Percentiles rank a stretch among this genome's conserved stretches.
These are phyloP conservation scores for Vitis amurensis DNA, from an alignment of 164 flowering plant species.

Conservation along the genomic window DNA sequence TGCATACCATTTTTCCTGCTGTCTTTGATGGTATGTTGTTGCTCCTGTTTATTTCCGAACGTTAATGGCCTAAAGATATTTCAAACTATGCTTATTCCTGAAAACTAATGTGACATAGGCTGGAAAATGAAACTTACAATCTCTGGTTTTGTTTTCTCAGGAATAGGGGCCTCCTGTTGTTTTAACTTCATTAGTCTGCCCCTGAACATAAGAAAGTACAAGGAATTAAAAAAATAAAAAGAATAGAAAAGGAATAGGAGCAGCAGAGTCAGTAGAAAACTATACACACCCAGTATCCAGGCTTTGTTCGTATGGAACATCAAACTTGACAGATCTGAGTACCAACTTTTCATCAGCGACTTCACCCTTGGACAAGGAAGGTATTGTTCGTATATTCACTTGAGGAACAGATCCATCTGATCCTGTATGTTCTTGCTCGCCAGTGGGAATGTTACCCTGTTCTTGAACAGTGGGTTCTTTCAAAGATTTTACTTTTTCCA, in stretches of 20 bases:
- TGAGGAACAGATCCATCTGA: conserved; percentile 15
- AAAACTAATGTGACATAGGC: not conserved
- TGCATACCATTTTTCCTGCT: conserved; percentile 15
- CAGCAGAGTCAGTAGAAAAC: not conserved
- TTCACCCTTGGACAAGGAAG: conserved; percentile 16
- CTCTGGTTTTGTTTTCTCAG: conserved; percentile 21
- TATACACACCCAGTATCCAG: conserved; percentile 11
- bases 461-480: conserved; percentile 17
- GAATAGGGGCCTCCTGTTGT: conserved; percentile 12
- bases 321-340: conserved; percentile 2
- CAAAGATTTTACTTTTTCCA: conserved; percentile 9
- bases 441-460: conserved; percentile 2
- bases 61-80: conserved; percentile 19
- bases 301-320: conserved; percentile 14
- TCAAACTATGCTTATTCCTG: not conserved
- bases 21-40: conserved; percentile 18
- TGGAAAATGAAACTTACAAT: conserved; percentile 29
- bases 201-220: not conserved
- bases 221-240: not conserved
- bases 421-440: conserved; percentile 9
- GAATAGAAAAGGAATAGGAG: not conserved
- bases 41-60: conserved; percentile 12
- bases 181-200: conserved; percentile 23
- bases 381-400: conserved; percentile 8
- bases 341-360: conserved; percentile 2